phyloP scores from a whole-genome alignment of 1,139 yeast species.

The Lizanozyma gosingica region DNA sequence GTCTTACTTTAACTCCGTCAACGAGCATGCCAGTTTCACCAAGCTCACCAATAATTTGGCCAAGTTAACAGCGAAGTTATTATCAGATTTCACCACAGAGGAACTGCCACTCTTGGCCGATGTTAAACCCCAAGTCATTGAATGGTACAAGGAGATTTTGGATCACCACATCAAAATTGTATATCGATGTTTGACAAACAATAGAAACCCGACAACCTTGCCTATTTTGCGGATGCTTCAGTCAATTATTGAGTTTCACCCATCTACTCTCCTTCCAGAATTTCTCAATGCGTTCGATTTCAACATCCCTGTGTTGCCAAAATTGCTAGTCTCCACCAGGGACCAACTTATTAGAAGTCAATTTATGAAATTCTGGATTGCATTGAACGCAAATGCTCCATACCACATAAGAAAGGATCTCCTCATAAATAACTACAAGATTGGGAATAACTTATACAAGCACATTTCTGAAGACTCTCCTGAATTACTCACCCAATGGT shows the following conservation, averaged over 20 bases:
- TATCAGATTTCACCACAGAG: neutral
- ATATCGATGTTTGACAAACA: conserved; percentile 57
- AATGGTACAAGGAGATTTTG: conserved; percentile 44
- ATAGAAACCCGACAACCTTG: conserved; percentile 51
- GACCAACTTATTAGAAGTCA: conserved; percentile 44
- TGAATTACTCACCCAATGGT: conserved; percentile 28
- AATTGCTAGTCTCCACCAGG: conserved; percentile 48
- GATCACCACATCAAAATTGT: conserved; percentile 51
- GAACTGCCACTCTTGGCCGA: conserved; percentile 5
- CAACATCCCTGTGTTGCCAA: conserved; percentile 51
- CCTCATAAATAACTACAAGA: conserved; percentile 44
- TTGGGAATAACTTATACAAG: conserved; percentile 60
- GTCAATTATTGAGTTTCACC: conserved; percentile 40
- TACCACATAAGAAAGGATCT: conserved; percentile 56
- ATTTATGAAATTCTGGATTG: conserved; percentile 55
- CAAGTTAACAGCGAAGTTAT: conserved; percentile 8
- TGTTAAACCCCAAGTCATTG: conserved; percentile 15
- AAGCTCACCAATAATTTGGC: conserved; percentile 27
- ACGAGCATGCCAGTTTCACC: conserved; percentile 46
- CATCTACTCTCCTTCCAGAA: conserved; percentile 44
- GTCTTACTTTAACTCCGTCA: conserved; percentile 58
- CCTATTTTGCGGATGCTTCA: conserved; percentile 51
- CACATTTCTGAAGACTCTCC: conserved; percentile 47
- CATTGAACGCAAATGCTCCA: conserved; percentile 39
- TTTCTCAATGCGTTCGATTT: conserved; percentile 64